Conservation (phyloP, 2,329 filamentous ascomycete species). For the Ophiostoma quercus region DNA sequence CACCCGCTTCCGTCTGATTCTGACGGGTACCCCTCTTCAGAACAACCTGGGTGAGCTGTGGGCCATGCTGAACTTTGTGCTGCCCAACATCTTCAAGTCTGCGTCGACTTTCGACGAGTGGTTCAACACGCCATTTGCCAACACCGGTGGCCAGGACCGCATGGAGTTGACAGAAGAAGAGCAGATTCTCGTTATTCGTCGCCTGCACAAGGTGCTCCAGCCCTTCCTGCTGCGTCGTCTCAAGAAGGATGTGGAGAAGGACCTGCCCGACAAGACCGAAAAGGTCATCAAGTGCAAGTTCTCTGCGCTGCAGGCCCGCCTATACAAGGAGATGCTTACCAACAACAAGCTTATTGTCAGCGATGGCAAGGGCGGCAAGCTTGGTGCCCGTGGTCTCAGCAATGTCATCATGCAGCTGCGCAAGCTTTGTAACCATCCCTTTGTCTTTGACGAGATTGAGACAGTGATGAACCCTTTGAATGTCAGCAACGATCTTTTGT, state of each 20-base stretch:
- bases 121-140: constrained; percentile 99
- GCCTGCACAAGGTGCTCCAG: constrained; percentile 93
- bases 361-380: constrained; percentile 93
- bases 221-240: constrained; percentile 96
- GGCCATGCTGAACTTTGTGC: constrained; percentile 96
- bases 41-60: constrained; percentile 95
- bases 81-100: constrained; percentile 98
- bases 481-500: constrained; percentile 85
- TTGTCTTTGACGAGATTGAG: constrained; percentile 96
- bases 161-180: constrained; percentile 99
- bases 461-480: constrained; percentile 90
- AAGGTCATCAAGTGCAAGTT: constrained; percentile 99
- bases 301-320: constrained; percentile 83
- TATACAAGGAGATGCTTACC: constrained; percentile 96
- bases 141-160: constrained; percentile 95
- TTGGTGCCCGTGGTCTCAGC: constrained; percentile 86
- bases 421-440: constrained; percentile 98
- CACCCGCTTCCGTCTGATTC: constrained; percentile 90
- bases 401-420: constrained; percentile 99
- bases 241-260: constrained; percentile 99
- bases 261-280: constrained; percentile 96
- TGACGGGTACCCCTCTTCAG: constrained; percentile 94
- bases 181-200: constrained; percentile 93
- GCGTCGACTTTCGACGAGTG: constrained; percentile 98
- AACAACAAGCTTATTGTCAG: constrained; percentile 93